Evolutionary conservation across 2,329 filamentous ascomycete genomes (phyloP), one percentile per base, ranked within the genome.

Genomic region (Arthrobotrys pseudoclavata): DNA sequence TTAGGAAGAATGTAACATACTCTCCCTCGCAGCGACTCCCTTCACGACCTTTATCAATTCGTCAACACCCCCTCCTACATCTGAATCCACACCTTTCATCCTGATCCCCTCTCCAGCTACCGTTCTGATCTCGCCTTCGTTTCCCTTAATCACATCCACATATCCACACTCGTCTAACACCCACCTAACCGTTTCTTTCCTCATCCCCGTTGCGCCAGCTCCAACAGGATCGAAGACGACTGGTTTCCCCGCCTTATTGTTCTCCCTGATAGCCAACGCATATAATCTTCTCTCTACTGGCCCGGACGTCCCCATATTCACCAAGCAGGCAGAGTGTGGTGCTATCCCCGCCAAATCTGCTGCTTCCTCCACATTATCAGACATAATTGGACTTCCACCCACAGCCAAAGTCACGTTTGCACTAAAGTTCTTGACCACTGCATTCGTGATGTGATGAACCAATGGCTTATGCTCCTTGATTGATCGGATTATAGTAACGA

Each of bases 371-470:
- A 90, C 92, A 81, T 94, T 92, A 83, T 92, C 94, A 6, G 94
- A 91, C 95, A 98, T 98, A 84, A 97, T 97, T 45, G 95, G 95
- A 20, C 92, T 96, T 12, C 92, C 92, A 40, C 95, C 95, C 64
- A 96, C 87, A 37, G 91, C 89, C 15, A 97, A 87, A 45, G 93
- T 93, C 2, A 97, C 91, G 82, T 97, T 97, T 64, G 96, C 95
- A 15, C 94, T 92, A 82, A 98, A 92, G 84, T 97, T 97, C 82
- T 97, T 94, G 22, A 97, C 95, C 0, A 98, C 95, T 64, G 94
- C 87, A 83, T 98, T 98, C 66, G 96, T 98, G 93, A 98, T 98
- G 84, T 97, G 97, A 85, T 98, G 95, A 62, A 91, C 92, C 22
- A 98, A 87, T 0, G 94, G 94, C 70, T 88, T 90, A 50, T 84